A percentile compares a stretch with the other conserved stretches of the same genome.
Conservation (phyloP, 2,329 filamentous ascomycete species). For the Ophiosphaerella herpotricha region DNA sequence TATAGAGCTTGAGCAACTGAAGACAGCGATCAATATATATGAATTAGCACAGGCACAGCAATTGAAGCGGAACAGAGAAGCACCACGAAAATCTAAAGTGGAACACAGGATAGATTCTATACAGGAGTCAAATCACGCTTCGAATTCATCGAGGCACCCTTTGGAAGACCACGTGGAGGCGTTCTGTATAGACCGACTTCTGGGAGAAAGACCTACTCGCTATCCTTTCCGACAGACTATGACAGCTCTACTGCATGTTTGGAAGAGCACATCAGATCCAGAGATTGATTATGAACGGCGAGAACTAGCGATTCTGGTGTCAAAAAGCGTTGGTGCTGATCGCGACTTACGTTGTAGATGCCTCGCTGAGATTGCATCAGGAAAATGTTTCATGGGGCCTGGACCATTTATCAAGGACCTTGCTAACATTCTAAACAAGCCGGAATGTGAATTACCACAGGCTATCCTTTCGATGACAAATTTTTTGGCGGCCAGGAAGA, state of each 20-base stretch:
- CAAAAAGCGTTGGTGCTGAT: slow-evolving; percentile 7
- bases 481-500: slow-evolving; percentile 14
- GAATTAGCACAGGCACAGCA: neutral
- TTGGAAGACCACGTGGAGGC: slow-evolving; percentile 16
- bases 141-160: neutral
- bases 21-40: slow-evolving; percentile 22
- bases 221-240: slow-evolving; percentile 16
- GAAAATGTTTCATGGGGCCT: slow-evolving; percentile 6
- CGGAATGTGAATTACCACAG: slow-evolving; percentile 7
- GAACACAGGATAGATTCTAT: neutral
- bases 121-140: no score
- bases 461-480: slow-evolving; percentile 22
- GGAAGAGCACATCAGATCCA: slow-evolving; percentile 14
- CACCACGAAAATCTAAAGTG: neutral
- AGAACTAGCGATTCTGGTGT: slow-evolving; percentile 22
- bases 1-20: slow-evolving; percentile 5
- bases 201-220: slow-evolving; percentile 10
- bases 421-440: slow-evolving; percentile 7
- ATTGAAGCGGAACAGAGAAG: neutral
- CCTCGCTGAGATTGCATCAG: slow-evolving; percentile 21
- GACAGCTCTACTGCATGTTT: slow-evolving; percentile 22
- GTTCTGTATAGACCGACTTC: slow-evolving; percentile 21
- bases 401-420: slow-evolving; percentile 16
- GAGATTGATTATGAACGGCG: slow-evolving; percentile 12
- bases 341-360: slow-evolving; percentile 17